phyloP scores from a whole-genome alignment of 2,329 filamentous ascomycete genomes.

The Colletotrichum caudatum region DNA sequence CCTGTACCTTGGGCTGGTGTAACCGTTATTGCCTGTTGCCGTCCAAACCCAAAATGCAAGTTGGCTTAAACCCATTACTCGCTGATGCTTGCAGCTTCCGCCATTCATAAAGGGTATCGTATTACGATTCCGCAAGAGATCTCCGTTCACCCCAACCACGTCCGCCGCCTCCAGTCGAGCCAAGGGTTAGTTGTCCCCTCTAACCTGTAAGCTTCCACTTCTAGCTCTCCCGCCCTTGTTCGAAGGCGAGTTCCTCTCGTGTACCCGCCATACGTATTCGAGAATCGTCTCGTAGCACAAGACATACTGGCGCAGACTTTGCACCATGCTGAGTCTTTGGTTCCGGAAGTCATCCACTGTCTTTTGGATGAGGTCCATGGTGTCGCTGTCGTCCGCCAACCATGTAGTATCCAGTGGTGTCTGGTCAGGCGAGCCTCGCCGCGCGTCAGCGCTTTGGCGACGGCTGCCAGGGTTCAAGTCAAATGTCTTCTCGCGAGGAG shows the following conservation, averaged over 20 bases:
- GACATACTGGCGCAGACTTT: constrained; percentile 92
- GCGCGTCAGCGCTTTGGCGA: constrained; percentile 31
- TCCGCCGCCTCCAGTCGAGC: background rate
- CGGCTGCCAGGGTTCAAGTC: constrained; percentile 36
- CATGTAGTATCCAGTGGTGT: constrained; percentile 66
- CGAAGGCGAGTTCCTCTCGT: constrained; percentile 50
- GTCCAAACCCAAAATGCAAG: constrained; percentile 25
- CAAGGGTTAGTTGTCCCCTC: constrained; percentile 34
- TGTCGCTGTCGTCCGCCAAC: constrained; percentile 77
- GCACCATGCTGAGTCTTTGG: constrained; percentile 96
- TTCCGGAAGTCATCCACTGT: constrained; percentile 91
- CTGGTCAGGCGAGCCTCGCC: constrained; percentile 33
- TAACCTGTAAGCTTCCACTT: constrained; percentile 43
- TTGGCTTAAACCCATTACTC: constrained; percentile 31
- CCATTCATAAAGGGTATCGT: constrained; percentile 36
- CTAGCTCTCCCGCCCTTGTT: constrained; percentile 43
- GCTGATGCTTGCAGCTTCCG: constrained; percentile 37
- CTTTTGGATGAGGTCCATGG: constrained; percentile 82
- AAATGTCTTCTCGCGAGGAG: constrained; percentile 47
- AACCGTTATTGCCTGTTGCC: constrained; percentile 30
- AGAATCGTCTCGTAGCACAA: constrained; percentile 95
- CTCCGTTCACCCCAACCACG: background rate
- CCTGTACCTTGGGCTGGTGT: constrained; percentile 22
- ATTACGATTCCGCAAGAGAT: constrained; percentile 30
- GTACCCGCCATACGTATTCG: constrained; percentile 78